Conservation (phyloP, 2,329 filamentous ascomycete genomes). For the Calonectria pseudoturangicola region DNA sequence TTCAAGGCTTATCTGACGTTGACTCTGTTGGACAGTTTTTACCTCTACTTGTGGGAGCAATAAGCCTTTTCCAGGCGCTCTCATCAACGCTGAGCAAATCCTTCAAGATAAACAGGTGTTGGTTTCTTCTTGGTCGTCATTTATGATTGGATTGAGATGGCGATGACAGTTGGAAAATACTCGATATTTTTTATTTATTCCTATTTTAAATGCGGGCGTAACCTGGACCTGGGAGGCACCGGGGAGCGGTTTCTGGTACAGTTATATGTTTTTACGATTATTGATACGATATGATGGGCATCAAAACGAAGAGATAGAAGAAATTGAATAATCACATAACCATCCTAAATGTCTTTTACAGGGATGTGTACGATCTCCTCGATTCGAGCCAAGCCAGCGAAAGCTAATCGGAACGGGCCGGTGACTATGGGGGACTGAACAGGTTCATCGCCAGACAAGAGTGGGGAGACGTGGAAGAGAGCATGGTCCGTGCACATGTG, state of each 20-base stretch:
- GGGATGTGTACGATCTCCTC: constrained; percentile 4
- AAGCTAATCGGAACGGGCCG: constrained; percentile 24
- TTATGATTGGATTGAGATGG: background rate
- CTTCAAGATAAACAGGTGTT: background rate
- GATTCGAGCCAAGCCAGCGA: background rate
- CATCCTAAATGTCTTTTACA: background rate
- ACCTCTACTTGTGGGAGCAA: background rate
- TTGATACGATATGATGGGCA: background rate
- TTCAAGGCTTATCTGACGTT: background rate
- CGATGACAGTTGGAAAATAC: background rate
- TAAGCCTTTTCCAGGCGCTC: background rate
- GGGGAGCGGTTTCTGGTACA: too few species aligned
- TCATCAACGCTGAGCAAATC: background rate
- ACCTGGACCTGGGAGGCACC: too few species aligned
- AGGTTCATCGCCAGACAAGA: background rate
- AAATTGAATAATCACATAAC: background rate
- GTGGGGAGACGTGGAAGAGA: background rate
- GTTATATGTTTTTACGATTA: too few species aligned
- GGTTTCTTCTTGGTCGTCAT: background rate
- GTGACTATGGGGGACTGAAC: background rate
- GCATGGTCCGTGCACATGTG: background rate
- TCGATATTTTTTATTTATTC: too few species aligned
- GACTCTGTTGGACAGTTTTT: constrained; percentile 5
- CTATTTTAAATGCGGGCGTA: too few species aligned
- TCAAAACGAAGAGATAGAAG: background rate